These are phyloP conservation scores for Paxillus rubicundulus DNA, from an alignment of 768 basidiomycete species.

Conservation along the genomic window DNA sequence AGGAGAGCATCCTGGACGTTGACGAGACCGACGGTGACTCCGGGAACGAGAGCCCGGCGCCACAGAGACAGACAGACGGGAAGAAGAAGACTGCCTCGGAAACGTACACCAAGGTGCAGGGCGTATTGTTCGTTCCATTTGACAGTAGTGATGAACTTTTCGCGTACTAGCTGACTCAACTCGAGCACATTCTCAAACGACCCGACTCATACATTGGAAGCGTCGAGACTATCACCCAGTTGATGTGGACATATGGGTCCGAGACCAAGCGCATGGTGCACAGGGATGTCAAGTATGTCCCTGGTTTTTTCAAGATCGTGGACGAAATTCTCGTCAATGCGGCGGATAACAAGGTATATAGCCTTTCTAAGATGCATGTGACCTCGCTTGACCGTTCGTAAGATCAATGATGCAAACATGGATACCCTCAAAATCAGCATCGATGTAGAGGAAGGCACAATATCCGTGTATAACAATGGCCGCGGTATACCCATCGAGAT, in stretches of 20 bases:
- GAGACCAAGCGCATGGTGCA: slow-evolving; percentile 80
- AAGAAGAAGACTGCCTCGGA: slow-evolving; percentile 91
- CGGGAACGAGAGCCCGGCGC: slow-evolving; percentile 37
- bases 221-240: slow-evolving; percentile 80
- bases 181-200: slow-evolving; percentile 90
- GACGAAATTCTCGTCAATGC: slow-evolving; percentile 99
- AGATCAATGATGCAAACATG: slow-evolving; percentile 95
- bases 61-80: slow-evolving; percentile 29
- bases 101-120: slow-evolving; percentile 79
- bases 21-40: slow-evolving; percentile 38
- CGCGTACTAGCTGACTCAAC: slow-evolving; percentile 73
- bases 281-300: slow-evolving; percentile 86
- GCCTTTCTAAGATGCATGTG: not conserved
- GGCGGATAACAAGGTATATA: slow-evolving; percentile 92
- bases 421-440: slow-evolving; percentile 87
- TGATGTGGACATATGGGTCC: slow-evolving; percentile 93
- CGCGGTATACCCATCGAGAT: slow-evolving; percentile 96
- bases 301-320: slow-evolving; percentile 98
- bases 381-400: not conserved
- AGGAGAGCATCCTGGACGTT: slow-evolving; percentile 44
- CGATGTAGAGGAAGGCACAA: slow-evolving; percentile 76
- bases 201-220: slow-evolving; percentile 97
- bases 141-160: not conserved
- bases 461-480: slow-evolving; percentile 95
- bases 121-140: not conserved